A percentile compares a stretch with the other conserved stretches of the same genome.
phyloP scores from a whole-genome alignment of 352 stramenopile species.

The Pythium rishiriense region DNA sequence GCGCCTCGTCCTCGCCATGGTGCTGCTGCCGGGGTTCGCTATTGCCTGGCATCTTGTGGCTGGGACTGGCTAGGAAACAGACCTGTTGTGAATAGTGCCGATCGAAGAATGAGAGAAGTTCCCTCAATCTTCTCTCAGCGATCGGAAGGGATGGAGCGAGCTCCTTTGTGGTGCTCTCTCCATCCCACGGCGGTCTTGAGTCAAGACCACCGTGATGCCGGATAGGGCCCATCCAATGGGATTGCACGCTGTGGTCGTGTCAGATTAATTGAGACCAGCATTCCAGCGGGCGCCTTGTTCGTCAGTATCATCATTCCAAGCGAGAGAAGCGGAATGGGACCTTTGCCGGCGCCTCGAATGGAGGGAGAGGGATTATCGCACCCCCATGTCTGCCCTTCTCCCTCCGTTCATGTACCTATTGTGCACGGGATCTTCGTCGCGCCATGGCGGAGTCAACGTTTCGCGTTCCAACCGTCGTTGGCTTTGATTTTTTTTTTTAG shows the following conservation, averaged over 20 bases:
- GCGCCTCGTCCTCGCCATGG: background rate
- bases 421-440: too few species aligned
- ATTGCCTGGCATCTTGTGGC: conserved; percentile 10
- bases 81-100: background rate
- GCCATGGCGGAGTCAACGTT: too few species aligned
- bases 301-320: background rate
- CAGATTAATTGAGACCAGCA: conserved; percentile 22
- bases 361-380: too few species aligned
- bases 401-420: too few species aligned
- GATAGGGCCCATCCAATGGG: conserved; percentile 3
- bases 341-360: background rate
- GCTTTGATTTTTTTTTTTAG: too few species aligned
- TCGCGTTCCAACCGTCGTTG: too few species aligned
- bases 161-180: too few species aligned
- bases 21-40: conserved; percentile 6
- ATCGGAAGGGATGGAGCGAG: too few species aligned
- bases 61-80: background rate
- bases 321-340: background rate
- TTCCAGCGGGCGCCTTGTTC: background rate
- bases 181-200: background rate
- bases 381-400: too few species aligned
- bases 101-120: background rate
- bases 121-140: too few species aligned
- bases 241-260: background rate
- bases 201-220: background rate